These are phyloP conservation scores for Thelephora terrestris DNA, from an alignment of 1,284 basidiomycete species.

Conservation along the genomic window DNA sequence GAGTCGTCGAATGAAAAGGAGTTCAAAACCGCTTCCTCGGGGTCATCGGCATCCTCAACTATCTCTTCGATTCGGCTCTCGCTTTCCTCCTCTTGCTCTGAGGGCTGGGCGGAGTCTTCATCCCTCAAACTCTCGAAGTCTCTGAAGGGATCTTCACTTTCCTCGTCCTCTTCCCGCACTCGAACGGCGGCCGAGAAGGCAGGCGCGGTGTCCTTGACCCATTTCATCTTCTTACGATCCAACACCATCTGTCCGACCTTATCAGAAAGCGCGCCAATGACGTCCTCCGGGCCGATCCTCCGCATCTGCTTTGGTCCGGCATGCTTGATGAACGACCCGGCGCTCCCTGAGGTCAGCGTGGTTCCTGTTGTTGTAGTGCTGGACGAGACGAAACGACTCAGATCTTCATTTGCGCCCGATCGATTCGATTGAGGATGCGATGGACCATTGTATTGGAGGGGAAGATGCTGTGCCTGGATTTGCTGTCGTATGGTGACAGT, in stretches of 20 bases:
- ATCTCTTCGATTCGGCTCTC: slow-evolving; percentile 39
- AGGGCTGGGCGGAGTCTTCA: slow-evolving; percentile 29
- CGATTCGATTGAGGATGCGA: slow-evolving; percentile 41
- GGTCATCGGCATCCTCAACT: slow-evolving; percentile 38
- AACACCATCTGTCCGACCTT: slow-evolving; percentile 81
- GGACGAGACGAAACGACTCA: slow-evolving; percentile 80
- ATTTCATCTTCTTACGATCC: slow-evolving; percentile 71
- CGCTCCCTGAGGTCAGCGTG: slow-evolving; percentile 58
- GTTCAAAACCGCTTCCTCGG: slow-evolving; percentile 53
- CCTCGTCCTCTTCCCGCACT: slow-evolving; percentile 30
- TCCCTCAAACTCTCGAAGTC: slow-evolving; percentile 78
- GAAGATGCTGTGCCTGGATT: not conserved
- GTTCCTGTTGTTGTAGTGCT: slow-evolving; percentile 73
- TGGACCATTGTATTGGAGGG: slow-evolving; percentile 13
- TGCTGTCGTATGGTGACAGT: slow-evolving; percentile 9
- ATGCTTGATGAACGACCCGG: slow-evolving; percentile 77
- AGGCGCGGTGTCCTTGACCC: slow-evolving; percentile 57
- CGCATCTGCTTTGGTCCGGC: slow-evolving; percentile 65
- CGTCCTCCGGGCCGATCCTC: slow-evolving; percentile 71
- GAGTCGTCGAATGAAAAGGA: slow-evolving; percentile 65
- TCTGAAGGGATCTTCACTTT: slow-evolving; percentile 77
- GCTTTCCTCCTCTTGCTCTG: slow-evolving; percentile 21
- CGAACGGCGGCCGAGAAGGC: slow-evolving; percentile 20
- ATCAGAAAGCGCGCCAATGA: slow-evolving; percentile 59
- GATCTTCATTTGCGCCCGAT: slow-evolving; percentile 50